These are phyloP conservation scores for Boechera retrofracta DNA, from an alignment of 345 rosid species.

Conservation along the genomic window DNA sequence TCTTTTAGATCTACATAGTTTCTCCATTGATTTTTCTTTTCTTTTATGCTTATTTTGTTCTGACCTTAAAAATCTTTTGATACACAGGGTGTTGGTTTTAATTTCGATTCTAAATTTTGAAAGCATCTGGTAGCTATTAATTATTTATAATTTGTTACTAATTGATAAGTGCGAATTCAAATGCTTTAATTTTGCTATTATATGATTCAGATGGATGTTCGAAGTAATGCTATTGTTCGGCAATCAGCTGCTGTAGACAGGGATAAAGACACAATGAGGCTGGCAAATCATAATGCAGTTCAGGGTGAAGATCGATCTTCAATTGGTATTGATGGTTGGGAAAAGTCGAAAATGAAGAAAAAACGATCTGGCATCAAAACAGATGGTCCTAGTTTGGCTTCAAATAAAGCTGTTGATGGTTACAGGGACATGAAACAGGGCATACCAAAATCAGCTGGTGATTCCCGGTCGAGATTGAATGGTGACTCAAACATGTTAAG, in stretches of 20 bases:
- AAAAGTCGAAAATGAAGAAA: slow-evolving; percentile 93
- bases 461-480: slow-evolving; percentile 72
- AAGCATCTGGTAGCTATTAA: slow-evolving; percentile 14
- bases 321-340: slow-evolving; percentile 92
- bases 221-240: slow-evolving; percentile 65
- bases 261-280: slow-evolving; percentile 73
- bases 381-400: slow-evolving; percentile 62
- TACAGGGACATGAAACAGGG: slow-evolving; percentile 83
- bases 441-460: slow-evolving; percentile 62
- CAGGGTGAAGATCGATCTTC: slow-evolving; percentile 82
- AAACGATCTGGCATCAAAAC: slow-evolving; percentile 91
- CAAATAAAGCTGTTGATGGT: slow-evolving; percentile 69
- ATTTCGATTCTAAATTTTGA: not conserved
- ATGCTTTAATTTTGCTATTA: slow-evolving; percentile 36
- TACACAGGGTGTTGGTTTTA: slow-evolving; percentile 2
- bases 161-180: slow-evolving; percentile 4
- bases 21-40: not conserved
- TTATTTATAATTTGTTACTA: slow-evolving; percentile 6
- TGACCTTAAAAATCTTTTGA: not conserved
- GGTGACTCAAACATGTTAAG: slow-evolving; percentile 83
- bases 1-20: slow-evolving; percentile 23
- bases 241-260: slow-evolving; percentile 69
- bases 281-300: slow-evolving; percentile 60
- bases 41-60: not conserved
- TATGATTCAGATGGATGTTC: slow-evolving; percentile 68